Percentiles rank a stretch among this genome's conserved stretches.
Evolutionary conservation across 2,329 filamentous ascomycete species (phyloP).

Genomic region (Xylaria arbuscula): DNA sequence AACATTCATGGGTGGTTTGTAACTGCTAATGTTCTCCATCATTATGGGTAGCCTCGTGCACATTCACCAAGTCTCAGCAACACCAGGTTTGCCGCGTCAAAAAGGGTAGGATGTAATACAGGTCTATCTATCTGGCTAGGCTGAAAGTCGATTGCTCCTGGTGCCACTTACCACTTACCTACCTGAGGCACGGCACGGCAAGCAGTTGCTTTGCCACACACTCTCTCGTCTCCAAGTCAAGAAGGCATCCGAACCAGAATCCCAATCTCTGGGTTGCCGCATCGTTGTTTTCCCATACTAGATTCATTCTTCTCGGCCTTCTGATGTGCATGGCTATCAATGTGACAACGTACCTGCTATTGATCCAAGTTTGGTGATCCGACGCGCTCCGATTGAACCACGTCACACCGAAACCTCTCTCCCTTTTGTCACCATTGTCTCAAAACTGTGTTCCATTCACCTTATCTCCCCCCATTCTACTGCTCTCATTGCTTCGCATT

Average conservation of each 20-base stretch:
- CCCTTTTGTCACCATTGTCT: slow-evolving; percentile 9
- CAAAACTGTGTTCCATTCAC: not conserved
- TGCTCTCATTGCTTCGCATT: not conserved
- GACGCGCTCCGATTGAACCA: slow-evolving; percentile 2
- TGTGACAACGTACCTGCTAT: slow-evolving; percentile 21
- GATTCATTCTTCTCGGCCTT: not conserved
- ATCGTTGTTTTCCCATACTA: slow-evolving; percentile 4
- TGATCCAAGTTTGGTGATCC: slow-evolving; percentile 13
- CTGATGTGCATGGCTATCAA: not conserved
- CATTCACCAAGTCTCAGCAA: too few species aligned
- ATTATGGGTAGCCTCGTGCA: too few species aligned
- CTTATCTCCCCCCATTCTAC: not conserved
- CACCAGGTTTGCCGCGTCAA: too few species aligned
- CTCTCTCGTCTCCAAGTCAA: not conserved
- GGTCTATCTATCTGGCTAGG: slow-evolving; percentile 9
- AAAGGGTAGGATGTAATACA: not conserved
- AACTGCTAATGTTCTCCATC: too few species aligned
- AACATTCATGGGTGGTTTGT: too few species aligned
- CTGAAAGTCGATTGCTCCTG: not conserved
- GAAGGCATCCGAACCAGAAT: slow-evolving; percentile 10
- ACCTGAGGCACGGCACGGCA: not conserved
- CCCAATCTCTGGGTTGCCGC: too few species aligned
- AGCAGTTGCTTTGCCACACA: not conserved
- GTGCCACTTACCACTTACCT: not conserved
- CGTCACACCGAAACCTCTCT: not conserved